Conservation (phyloP, 352 stramenopile genomes). For the Phytophthora pseudosyringae region DNA sequence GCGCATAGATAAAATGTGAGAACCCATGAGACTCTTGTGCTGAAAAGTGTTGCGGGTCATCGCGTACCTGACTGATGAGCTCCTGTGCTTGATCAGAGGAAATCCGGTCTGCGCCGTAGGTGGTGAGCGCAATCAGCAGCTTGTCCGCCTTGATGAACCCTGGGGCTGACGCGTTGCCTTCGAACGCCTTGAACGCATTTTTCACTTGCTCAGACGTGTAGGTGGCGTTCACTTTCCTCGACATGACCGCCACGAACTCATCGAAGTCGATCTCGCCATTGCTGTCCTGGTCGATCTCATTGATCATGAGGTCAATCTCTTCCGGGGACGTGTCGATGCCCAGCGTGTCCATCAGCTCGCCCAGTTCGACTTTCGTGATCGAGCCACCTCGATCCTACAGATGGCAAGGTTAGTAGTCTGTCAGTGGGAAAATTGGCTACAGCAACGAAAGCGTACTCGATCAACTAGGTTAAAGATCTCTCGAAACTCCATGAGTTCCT, state of each 20-base stretch:
- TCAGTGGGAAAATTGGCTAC: not conserved
- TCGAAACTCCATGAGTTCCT: slow-evolving; percentile 92
- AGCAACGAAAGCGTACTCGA: slow-evolving; percentile 46
- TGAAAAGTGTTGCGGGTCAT: slow-evolving; percentile 1
- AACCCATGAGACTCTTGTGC: not conserved
- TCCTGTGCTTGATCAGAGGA: slow-evolving; percentile 92
- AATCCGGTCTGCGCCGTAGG: slow-evolving; percentile 92
- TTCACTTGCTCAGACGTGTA: slow-evolving; percentile 95
- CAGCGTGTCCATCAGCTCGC: slow-evolving; percentile 94
- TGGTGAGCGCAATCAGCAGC: slow-evolving; percentile 87
- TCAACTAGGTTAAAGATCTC: slow-evolving; percentile 97
- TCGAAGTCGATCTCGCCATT: slow-evolving; percentile 96
- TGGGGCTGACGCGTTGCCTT: slow-evolving; percentile 65
- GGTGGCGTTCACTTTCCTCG: slow-evolving; percentile 92
- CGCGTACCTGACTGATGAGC: slow-evolving; percentile 85
- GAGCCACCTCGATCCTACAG: slow-evolving; percentile 90
- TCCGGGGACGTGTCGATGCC: slow-evolving; percentile 93
- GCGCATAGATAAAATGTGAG: slow-evolving; percentile 14
- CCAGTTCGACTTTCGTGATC: slow-evolving; percentile 95
- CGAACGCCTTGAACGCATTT: slow-evolving; percentile 86
- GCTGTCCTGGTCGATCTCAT: slow-evolving; percentile 95
- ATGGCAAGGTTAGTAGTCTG: not conserved
- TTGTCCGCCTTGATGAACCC: slow-evolving; percentile 88
- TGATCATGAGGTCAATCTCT: slow-evolving; percentile 96
- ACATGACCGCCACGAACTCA: slow-evolving; percentile 96